A percentile compares a stretch with the other conserved stretches of the same genome.
Evolutionary conservation across 148 eudicot genomes (phyloP).

Genomic region (Pouteria glomerata): DNA sequence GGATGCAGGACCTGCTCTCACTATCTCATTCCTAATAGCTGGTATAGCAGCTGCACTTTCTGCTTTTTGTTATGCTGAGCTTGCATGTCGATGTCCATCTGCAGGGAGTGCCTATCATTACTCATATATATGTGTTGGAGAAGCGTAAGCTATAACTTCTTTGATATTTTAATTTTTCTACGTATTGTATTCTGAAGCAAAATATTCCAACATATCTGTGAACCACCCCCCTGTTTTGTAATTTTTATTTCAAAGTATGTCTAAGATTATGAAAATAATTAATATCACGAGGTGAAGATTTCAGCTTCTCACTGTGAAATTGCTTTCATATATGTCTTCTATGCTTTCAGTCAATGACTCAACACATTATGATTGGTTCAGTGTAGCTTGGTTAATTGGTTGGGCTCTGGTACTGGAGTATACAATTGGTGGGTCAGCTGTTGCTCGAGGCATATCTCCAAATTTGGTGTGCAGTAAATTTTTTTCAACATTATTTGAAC

Average conservation of each 20-base stretch:
- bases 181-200: too few species aligned
- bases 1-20: constrained; percentile 85
- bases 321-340: too few species aligned
- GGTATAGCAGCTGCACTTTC: constrained; percentile 97
- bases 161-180: neutral
- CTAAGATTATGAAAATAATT: too few species aligned
- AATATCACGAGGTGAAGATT: too few species aligned
- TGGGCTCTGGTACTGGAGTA: constrained; percentile 80
- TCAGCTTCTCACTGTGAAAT: too few species aligned
- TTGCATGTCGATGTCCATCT: constrained; percentile 92
- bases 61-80: constrained; percentile 88
- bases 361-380: too few species aligned
- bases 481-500: neutral
- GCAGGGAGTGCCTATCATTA: constrained; percentile 99
- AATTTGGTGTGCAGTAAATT: constrained; percentile 71
- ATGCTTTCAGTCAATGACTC: too few species aligned
- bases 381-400: constrained; percentile 89
- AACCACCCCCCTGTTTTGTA: too few species aligned
- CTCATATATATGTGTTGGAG: constrained; percentile 78
- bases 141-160: constrained; percentile 47
- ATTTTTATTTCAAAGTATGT: too few species aligned
- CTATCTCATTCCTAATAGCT: constrained; percentile 84
- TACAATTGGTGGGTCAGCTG: constrained; percentile 82
- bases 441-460: constrained; percentile 92
- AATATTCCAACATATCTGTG: too few species aligned